These are phyloP conservation scores for Rosa rugosa DNA, from an alignment of 306 rosid genomes.

Conservation along the genomic window DNA sequence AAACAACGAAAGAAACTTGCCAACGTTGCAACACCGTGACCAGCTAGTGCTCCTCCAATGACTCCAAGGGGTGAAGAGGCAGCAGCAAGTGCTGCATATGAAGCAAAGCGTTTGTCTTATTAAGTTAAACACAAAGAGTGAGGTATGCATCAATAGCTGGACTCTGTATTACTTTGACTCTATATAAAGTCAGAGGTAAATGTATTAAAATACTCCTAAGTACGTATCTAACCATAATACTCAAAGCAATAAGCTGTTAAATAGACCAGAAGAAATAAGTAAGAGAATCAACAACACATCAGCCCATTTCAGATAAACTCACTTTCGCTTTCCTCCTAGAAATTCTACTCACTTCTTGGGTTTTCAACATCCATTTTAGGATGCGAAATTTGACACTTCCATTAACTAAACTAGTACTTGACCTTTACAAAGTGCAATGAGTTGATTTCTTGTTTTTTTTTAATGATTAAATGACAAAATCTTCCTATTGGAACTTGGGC, in stretches of 20 bases:
- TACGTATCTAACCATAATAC: neutral
- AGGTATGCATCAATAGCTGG: slow-evolving; percentile 7
- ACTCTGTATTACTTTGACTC: neutral
- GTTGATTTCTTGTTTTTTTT: neutral
- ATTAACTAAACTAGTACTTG: neutral
- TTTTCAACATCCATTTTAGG: neutral
- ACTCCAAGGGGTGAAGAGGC: slow-evolving; percentile 98
- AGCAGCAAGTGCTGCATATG: slow-evolving; percentile 85
- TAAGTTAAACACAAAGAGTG: neutral
- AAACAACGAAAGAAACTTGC: slow-evolving; percentile 37
- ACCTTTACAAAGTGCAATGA: slow-evolving; percentile 7
- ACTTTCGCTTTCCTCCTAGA: neutral
- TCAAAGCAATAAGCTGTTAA: neutral
- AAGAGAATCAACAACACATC: slow-evolving; percentile 2
- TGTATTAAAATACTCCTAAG: neutral
- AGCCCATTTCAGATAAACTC: neutral
- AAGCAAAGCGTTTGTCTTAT: slow-evolving; percentile 15
- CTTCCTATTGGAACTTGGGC: slow-evolving; percentile 12
- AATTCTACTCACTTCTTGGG: neutral
- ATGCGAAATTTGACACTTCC: neutral
- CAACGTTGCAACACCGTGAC: slow-evolving; percentile 91
- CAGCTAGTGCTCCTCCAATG: slow-evolving; percentile 91
- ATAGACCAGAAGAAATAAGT: neutral
- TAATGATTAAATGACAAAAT: neutral
- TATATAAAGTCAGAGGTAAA: neutral